phyloP scores from a whole-genome alignment of 768 basidiomycete species.

The Pulveroboletus sp. region DNA sequence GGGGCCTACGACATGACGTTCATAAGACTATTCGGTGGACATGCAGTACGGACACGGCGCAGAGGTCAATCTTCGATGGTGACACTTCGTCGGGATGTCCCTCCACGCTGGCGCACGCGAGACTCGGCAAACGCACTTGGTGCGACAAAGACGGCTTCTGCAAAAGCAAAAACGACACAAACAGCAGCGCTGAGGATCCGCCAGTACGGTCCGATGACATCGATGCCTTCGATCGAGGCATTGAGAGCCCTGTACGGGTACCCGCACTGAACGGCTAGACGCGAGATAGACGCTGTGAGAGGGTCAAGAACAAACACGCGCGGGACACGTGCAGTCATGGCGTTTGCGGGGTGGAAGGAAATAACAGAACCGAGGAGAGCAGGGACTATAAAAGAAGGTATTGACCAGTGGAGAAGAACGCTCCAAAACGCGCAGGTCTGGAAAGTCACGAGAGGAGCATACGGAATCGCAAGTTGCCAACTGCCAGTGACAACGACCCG shows the following conservation, averaged over 20 bases:
- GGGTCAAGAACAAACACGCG: conserved; percentile 46
- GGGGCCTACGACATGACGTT: background rate
- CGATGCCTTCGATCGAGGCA: conserved; percentile 36
- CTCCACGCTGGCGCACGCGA: conserved; percentile 21
- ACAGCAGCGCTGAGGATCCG: conserved; percentile 54
- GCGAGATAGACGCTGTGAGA: conserved; percentile 59
- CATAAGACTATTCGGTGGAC: background rate
- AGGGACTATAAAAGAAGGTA: conserved; percentile 61
- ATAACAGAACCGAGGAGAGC: conserved; percentile 53
- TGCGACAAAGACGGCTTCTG: conserved; percentile 54
- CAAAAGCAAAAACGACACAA: conserved; percentile 61
- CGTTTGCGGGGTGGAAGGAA: conserved; percentile 52
- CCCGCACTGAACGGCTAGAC: conserved; percentile 56
- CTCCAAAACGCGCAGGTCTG: conserved; percentile 47
- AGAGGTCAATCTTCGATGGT: conserved; percentile 20
- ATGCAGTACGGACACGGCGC: background rate
- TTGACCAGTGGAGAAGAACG: conserved; percentile 56
- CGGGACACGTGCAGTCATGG: conserved; percentile 20
- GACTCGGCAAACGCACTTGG: conserved; percentile 38
- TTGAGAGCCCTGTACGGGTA: conserved; percentile 44
- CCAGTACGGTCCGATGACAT: conserved; percentile 53
- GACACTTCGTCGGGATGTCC: conserved; percentile 22
- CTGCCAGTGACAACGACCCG: conserved; percentile 3
- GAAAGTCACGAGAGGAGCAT: conserved; percentile 47
- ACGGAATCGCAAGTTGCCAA: conserved; percentile 35